phyloP scores from a whole-genome alignment of 1,284 basidiomycete species.

The Boletus semigastroideus region DNA sequence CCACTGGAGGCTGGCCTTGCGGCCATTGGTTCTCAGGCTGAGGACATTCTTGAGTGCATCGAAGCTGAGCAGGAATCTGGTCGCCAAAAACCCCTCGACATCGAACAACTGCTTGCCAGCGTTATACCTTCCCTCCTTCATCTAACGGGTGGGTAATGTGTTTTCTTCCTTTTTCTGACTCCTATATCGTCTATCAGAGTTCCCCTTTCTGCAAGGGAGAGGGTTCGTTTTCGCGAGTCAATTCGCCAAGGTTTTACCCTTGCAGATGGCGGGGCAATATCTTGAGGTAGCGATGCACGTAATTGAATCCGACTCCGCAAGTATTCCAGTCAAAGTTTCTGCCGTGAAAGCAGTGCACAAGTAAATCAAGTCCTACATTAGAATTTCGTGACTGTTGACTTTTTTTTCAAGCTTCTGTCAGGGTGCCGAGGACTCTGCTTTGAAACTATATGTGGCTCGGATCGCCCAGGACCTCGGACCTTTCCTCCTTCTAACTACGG shows the following conservation, averaged over 20 bases:
- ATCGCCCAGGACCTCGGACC: conserved; percentile 86
- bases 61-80: conserved; percentile 73
- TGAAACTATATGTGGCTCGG: conserved; percentile 67
- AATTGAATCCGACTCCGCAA: conserved; percentile 70
- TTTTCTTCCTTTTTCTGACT: conserved; percentile 1
- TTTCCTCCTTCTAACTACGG: conserved; percentile 76
- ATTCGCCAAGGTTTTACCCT: conserved; percentile 74
- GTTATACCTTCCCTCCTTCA: conserved; percentile 79
- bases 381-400: conserved; percentile 7
- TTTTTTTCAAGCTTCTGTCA: conserved; percentile 59
- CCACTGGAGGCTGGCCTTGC: conserved; percentile 83
- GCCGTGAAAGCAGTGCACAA: conserved; percentile 91
- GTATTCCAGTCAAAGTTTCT: conserved; percentile 88
- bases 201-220: conserved; percentile 90
- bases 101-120: conserved; percentile 72
- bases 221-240: conserved; percentile 95
- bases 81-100: conserved; percentile 67
- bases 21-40: conserved; percentile 81
- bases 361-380: conserved; percentile 43
- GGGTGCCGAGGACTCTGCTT: conserved; percentile 50
- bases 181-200: conserved; percentile 45
- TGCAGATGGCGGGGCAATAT: conserved; percentile 77
- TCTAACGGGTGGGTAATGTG: conserved; percentile 50
- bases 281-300: conserved; percentile 84
- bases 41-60: conserved; percentile 72